Evolutionary conservation across 164 flowering plant genomes (phyloP).

Genomic region (Brasenia schreberi): DNA sequence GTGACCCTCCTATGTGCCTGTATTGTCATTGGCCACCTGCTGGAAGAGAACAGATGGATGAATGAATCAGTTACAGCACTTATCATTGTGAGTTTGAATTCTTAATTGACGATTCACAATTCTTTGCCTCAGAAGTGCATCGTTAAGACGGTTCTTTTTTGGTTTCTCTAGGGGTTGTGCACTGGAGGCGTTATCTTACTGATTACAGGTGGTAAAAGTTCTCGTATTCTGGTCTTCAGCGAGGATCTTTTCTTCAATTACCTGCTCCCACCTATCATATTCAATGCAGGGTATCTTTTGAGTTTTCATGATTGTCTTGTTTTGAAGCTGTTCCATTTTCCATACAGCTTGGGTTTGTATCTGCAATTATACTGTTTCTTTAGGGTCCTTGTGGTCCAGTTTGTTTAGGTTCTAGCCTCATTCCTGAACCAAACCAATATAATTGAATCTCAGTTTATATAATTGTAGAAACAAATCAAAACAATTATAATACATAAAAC

Average conservation of each 20-base stretch:
- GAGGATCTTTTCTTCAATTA: conserved; percentile 71
- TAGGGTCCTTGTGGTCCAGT: too few relatives aligned
- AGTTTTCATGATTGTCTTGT: neutral
- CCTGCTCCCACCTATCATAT: conserved; percentile 73
- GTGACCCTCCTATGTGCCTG: conserved; percentile 77
- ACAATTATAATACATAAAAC: too few relatives aligned
- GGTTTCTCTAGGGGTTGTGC: conserved; percentile 39
- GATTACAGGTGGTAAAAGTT: conserved; percentile 45
- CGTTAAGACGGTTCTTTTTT: neutral
- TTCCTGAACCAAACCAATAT: too few relatives aligned
- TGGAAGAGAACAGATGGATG: conserved; percentile 83
- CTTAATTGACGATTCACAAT: neutral
- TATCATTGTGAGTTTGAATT: conserved; percentile 37
- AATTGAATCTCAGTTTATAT: too few relatives aligned
- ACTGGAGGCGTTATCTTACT: conserved; percentile 48
- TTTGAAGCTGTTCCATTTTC: neutral
- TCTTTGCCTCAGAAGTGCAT: neutral
- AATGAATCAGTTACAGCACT: conserved; percentile 86
- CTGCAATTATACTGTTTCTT: neutral
- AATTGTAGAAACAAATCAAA: too few relatives aligned
- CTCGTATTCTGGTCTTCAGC: conserved; percentile 50
- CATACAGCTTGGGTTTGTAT: neutral
- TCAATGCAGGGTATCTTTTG: conserved; percentile 55
- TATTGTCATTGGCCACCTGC: conserved; percentile 68
- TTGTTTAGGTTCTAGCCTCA: too few relatives aligned